Conservation (phyloP, 2,329 filamentous ascomycete genomes). For the Endoconidiophora laricicola region DNA sequence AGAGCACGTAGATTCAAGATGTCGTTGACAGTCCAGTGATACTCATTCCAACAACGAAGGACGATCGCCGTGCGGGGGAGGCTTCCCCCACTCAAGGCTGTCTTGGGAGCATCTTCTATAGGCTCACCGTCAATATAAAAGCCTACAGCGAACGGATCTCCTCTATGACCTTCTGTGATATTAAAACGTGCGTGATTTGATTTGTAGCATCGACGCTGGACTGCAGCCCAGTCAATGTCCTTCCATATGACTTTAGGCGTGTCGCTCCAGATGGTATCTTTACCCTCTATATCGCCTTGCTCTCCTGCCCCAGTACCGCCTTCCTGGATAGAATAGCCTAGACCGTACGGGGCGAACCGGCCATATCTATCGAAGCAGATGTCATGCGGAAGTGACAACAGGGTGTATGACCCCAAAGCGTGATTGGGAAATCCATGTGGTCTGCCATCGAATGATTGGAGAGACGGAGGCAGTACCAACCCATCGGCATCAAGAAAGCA, state of each 20-base stretch:
- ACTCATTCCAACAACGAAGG: slow-evolving; percentile 69
- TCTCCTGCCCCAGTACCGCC: slow-evolving; percentile 77
- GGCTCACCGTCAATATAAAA: slow-evolving; percentile 31
- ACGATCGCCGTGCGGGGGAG: slow-evolving; percentile 57
- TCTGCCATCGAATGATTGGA: slow-evolving; percentile 62
- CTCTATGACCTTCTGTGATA: slow-evolving; percentile 20
- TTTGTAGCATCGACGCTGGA: slow-evolving; percentile 55
- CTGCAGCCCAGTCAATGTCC: slow-evolving; percentile 60
- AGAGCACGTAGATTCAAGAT: slow-evolving; percentile 68
- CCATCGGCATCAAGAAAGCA: slow-evolving; percentile 62
- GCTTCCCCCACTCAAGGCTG: slow-evolving; percentile 6
- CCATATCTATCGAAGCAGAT: slow-evolving; percentile 91
- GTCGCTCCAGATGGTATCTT: slow-evolving; percentile 61
- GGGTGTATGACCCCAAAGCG: slow-evolving; percentile 70
- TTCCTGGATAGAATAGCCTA: slow-evolving; percentile 62
- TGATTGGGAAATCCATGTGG: slow-evolving; percentile 73
- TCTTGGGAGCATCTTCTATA: slow-evolving; percentile 13
- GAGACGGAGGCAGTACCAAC: slow-evolving; percentile 47
- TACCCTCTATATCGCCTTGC: slow-evolving; percentile 65
- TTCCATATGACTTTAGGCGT: slow-evolving; percentile 60
- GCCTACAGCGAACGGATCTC: slow-evolving; percentile 18
- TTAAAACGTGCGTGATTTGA: slow-evolving; percentile 53
- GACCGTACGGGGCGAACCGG: slow-evolving; percentile 72
- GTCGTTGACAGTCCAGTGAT: slow-evolving; percentile 62
- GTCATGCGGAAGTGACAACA: slow-evolving; percentile 63